Evolutionary conservation across 148 eudicot genomes (phyloP).

Genomic region (Persicaria maculosa): DNA sequence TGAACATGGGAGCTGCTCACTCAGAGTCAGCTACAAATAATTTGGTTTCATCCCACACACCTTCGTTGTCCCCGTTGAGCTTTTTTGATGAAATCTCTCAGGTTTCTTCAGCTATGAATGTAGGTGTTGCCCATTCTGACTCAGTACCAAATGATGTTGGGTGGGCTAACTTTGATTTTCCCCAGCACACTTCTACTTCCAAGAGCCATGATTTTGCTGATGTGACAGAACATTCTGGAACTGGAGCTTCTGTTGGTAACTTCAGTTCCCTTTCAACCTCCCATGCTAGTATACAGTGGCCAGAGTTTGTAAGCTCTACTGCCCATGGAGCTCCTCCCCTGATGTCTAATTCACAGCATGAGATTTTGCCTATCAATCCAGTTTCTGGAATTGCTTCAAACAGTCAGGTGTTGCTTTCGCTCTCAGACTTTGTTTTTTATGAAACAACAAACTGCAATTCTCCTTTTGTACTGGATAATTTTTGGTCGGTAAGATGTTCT

Average conservation of each 20-base stretch:
- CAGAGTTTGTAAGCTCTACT: constrained; percentile 26
- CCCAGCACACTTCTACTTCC: constrained; percentile 24
- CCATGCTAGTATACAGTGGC: constrained; percentile 31
- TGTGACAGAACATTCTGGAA: constrained; percentile 21
- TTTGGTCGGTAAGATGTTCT: too few species aligned
- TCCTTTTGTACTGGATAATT: neutral
- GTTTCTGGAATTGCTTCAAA: constrained; percentile 21
- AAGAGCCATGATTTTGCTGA: constrained; percentile 21
- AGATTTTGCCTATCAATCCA: constrained; percentile 26
- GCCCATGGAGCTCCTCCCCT: constrained; percentile 24
- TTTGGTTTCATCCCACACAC: constrained; percentile 27
- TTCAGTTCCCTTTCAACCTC: constrained; percentile 21
- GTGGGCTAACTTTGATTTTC: constrained; percentile 86
- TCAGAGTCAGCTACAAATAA: constrained; percentile 15
- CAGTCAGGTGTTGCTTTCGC: constrained; percentile 35
- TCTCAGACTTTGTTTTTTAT: neutral
- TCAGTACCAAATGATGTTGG: constrained; percentile 43
- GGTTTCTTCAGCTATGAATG: constrained; percentile 26
- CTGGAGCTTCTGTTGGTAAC: constrained; percentile 20
- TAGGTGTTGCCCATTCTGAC: constrained; percentile 24
- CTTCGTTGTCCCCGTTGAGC: constrained; percentile 28
- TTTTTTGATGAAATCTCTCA: constrained; percentile 26
- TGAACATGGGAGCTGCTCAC: neutral
- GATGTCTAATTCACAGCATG: constrained; percentile 40
- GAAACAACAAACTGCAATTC: neutral